phyloP scores from a whole-genome alignment of 176 grass and related monocot species.

The Phragmites australis region DNA sequence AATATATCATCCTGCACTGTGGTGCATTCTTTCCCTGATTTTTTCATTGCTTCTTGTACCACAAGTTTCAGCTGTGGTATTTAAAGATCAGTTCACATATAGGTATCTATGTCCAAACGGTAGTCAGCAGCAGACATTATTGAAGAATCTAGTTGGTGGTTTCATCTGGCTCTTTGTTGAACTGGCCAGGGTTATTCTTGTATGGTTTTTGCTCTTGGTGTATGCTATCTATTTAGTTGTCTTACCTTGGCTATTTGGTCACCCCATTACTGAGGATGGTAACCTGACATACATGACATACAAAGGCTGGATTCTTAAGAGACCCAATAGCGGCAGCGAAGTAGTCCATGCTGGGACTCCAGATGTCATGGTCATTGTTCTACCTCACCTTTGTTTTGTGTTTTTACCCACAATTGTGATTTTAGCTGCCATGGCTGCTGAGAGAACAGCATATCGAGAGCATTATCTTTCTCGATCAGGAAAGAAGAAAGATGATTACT shows the following conservation, averaged over 20 bases:
- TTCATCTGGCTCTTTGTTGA: constrained; percentile 65
- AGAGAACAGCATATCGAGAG: constrained; percentile 59
- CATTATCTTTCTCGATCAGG: constrained; percentile 78
- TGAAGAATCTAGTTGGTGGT: constrained; percentile 51
- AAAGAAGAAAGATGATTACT: constrained; percentile 85
- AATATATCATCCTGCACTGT: constrained; percentile 66
- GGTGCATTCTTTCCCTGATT: constrained; percentile 54
- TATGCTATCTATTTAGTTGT: constrained; percentile 75
- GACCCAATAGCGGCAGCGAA: constrained; percentile 30
- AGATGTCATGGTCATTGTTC: constrained; percentile 92
- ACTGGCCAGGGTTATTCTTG: constrained; percentile 51
- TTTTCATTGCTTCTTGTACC: constrained; percentile 67
- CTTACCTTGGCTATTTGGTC: constrained; percentile 86
- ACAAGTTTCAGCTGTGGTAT: constrained; percentile 46
- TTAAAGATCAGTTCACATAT: constrained; percentile 57
- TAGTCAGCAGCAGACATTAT: constrained; percentile 41
- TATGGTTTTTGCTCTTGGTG: constrained; percentile 66
- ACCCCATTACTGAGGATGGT: constrained; percentile 66
- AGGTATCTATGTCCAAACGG: constrained; percentile 39
- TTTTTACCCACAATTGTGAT: constrained; percentile 68
- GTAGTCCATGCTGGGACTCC: constrained; percentile 54
- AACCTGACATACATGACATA: constrained; percentile 69
- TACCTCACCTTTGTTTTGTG: constrained; percentile 84
- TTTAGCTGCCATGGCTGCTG: constrained; percentile 75
- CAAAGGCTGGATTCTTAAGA: constrained; percentile 68